Evolutionary conservation across 345 rosid species (phyloP).

Genomic region (Pugionium dolabratum): DNA sequence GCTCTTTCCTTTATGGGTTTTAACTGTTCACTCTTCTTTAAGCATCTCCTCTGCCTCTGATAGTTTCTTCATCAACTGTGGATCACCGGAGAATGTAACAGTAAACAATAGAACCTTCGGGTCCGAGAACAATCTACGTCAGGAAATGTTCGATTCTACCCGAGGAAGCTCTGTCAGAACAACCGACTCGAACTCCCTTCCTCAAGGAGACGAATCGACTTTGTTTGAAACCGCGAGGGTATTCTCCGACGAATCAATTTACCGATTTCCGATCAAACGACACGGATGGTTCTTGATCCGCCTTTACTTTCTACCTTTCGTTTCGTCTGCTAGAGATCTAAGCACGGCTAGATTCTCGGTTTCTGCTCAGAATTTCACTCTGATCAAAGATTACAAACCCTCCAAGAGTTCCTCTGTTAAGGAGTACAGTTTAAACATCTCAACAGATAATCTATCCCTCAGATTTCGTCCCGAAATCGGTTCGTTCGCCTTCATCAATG

Average conservation of each 20-base stretch:
- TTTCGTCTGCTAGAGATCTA: constrained; percentile 41
- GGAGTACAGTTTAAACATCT: constrained; percentile 61
- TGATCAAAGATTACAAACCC: constrained; percentile 52
- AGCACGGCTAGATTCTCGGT: constrained; percentile 69
- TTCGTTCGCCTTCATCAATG: constrained; percentile 73
- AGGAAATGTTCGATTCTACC: constrained; percentile 37
- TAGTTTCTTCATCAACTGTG: constrained; percentile 65
- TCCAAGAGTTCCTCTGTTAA: constrained; percentile 40
- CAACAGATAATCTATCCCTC: constrained; percentile 48
- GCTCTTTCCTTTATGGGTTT: constrained; percentile 34
- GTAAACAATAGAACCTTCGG: constrained; percentile 49
- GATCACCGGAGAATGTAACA: constrained; percentile 54
- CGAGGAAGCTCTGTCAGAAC: constrained; percentile 31
- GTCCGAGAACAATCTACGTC: constrained; percentile 43
- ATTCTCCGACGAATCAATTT: constrained; percentile 46
- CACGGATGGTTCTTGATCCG: constrained; percentile 71
- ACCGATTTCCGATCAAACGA: constrained; percentile 51
- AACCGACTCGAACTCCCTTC: constrained; percentile 31
- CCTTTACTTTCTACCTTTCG: constrained; percentile 68
- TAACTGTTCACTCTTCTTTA: constrained; percentile 37
- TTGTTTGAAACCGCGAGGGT: constrained; percentile 64
- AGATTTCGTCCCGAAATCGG: constrained; percentile 47
- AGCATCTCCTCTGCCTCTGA: constrained; percentile 52
- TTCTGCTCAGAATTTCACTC: constrained; percentile 62
- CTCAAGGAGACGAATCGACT: constrained; percentile 40